Conservation (phyloP, 495 filamentous ascomycete genomes). For the Cercophora newfieldiana region DNA sequence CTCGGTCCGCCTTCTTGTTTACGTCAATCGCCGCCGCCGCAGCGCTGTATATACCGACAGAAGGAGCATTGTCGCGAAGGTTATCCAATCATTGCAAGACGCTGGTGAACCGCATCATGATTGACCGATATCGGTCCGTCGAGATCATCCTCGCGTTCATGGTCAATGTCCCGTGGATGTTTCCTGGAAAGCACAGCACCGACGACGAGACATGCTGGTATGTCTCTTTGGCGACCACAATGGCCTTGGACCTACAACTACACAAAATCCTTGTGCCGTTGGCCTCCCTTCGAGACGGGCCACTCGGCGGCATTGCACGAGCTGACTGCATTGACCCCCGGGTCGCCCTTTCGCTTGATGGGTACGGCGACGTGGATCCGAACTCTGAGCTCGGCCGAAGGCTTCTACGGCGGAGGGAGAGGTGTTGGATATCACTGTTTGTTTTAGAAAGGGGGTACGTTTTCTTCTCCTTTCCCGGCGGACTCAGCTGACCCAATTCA, state of each 20-base stretch:
- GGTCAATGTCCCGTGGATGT: slow-evolving; percentile 79
- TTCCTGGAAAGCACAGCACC: slow-evolving; percentile 62
- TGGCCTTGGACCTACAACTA: slow-evolving; percentile 66
- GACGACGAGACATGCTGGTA: slow-evolving; percentile 74
- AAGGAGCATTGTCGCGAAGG: slow-evolving; percentile 61
- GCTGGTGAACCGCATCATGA: slow-evolving; percentile 60
- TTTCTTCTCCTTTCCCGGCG: not conserved
- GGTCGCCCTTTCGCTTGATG: slow-evolving; percentile 65
- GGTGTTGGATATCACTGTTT: slow-evolving; percentile 70
- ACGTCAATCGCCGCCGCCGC: slow-evolving; percentile 68
- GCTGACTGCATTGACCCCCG: slow-evolving; percentile 67
- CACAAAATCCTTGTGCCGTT: slow-evolving; percentile 66
- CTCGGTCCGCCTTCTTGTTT: slow-evolving; percentile 67
- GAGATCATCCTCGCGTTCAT: slow-evolving; percentile 75
- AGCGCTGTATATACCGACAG: slow-evolving; percentile 62
- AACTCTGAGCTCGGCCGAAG: slow-evolving; percentile 57
- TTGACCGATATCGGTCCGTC: slow-evolving; percentile 61
- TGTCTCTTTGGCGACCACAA: slow-evolving; percentile 65
- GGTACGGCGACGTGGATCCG: slow-evolving; percentile 64
- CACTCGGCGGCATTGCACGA: slow-evolving; percentile 51
- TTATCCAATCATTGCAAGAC: slow-evolving; percentile 63
- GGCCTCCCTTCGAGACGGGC: slow-evolving; percentile 49
- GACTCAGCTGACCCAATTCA: slow-evolving; percentile 29
- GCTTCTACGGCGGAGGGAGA: slow-evolving; percentile 63
- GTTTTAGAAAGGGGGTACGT: slow-evolving; percentile 69